phyloP scores from a whole-genome alignment of 179 eudicot species.

The Beta macrorhiza region DNA sequence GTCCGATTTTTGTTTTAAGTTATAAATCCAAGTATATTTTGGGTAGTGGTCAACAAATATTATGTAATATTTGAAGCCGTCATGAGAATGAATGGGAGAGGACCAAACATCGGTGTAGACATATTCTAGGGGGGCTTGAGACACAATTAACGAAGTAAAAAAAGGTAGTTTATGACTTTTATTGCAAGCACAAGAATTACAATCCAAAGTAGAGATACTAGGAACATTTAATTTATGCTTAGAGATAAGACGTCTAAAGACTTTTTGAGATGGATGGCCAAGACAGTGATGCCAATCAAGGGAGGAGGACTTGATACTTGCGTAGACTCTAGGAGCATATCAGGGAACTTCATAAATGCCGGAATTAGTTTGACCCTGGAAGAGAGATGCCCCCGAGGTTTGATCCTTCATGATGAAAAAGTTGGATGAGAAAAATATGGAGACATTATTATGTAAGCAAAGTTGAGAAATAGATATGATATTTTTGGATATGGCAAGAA shows the following conservation, averaged over 20 bases:
- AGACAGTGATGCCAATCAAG: neutral
- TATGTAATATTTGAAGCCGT: neutral
- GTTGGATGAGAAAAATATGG: neutral
- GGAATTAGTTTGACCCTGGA: neutral
- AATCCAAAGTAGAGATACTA: neutral
- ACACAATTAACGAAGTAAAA: neutral
- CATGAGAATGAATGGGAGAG: neutral
- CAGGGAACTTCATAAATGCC: neutral
- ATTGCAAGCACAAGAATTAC: slow-evolving; percentile 2
- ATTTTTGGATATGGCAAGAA: neutral
- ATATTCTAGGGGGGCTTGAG: neutral
- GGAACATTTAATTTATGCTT: neutral
- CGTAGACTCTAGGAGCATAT: neutral
- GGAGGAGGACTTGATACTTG: neutral
- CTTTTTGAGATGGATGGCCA: neutral
- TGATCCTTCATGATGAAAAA: neutral
- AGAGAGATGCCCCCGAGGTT: neutral
- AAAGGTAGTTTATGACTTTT: slow-evolving; percentile 16
- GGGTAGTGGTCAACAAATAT: neutral
- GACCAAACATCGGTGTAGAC: neutral
- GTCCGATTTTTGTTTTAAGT: neutral
- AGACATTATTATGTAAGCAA: neutral
- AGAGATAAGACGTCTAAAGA: neutral
- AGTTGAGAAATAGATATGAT: neutral
- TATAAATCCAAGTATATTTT: neutral